Evolutionary conservation across 1,284 basidiomycete genomes (phyloP).

Genomic region (Mycena citricolor): DNA sequence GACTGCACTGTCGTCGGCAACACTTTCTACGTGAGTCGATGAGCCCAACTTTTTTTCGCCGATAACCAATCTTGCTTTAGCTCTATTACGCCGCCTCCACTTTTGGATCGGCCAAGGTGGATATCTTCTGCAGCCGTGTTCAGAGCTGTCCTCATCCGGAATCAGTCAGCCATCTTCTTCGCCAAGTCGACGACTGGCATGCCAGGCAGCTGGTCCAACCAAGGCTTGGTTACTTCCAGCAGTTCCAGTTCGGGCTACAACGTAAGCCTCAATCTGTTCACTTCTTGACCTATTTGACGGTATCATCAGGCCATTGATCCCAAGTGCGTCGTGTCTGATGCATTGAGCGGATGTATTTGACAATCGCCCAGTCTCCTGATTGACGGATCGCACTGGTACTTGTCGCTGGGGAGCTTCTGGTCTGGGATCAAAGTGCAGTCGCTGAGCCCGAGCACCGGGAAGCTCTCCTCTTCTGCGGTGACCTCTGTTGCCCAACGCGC

Average conservation of each 20-base stretch:
- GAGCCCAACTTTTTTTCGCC: conserved; percentile 49
- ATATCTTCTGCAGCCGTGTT: not conserved
- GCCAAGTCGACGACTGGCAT: conserved; percentile 45
- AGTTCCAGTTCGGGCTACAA: conserved; percentile 44
- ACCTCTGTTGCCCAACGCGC: conserved; percentile 45
- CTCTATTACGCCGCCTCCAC: conserved; percentile 8
- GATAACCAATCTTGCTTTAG: conserved; percentile 37
- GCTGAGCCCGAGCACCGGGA: conserved; percentile 41
- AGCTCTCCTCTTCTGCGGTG: conserved; percentile 35
- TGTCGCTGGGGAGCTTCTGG: conserved; percentile 51
- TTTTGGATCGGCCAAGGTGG: not conserved
- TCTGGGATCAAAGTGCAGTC: conserved; percentile 42
- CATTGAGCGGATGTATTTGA: not conserved
- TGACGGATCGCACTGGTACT: conserved; percentile 39
- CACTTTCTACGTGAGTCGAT: conserved; percentile 38
- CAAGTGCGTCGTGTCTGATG: conserved; percentile 37
- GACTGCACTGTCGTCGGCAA: conserved; percentile 35
- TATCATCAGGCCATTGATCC: conserved; percentile 50
- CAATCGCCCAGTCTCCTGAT: not conserved
- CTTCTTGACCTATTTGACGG: not conserved
- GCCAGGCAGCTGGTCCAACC: conserved; percentile 45
- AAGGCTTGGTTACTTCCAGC: conserved; percentile 49
- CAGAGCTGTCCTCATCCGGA: not conserved
- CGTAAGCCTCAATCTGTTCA: conserved; percentile 30
- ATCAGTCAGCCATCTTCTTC: conserved; percentile 46